Evolutionary conservation across 2,329 filamentous ascomycete species (phyloP), one percentile per base, ranked within the genome.

Genomic region (Neonectria punicea): DNA sequence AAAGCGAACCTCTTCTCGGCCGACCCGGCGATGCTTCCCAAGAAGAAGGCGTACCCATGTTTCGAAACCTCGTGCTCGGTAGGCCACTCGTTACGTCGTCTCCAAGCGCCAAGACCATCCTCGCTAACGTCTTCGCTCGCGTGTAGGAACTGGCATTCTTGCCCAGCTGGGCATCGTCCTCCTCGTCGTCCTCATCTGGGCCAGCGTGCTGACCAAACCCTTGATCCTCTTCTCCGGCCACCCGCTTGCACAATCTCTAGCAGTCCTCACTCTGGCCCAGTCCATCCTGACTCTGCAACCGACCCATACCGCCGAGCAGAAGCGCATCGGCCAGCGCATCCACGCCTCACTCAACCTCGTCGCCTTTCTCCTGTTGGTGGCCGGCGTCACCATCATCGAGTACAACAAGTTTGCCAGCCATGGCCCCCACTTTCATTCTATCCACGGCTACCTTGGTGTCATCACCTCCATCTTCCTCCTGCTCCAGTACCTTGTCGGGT

Each of bases 171-270:
- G 93, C 61, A 87, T 90, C 60, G 82, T 93, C 80, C 87, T 97
- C 68, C 87, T 98, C 67, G 83, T 89, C 53, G 87, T 88, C 39
- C 87, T 95, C 61, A 85, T 97, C 70, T 97, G 93, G 93, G 87
- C 88, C 50, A 87, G 87, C 61, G 87, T 98, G 69, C 88, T 97
- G 76, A 86, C 89, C 46, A 84, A 90, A 60, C 79, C 82, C 32
- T 76, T 97, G 67, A 92, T 93, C 43, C 89, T 97, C 73, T 97
- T 98, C 86, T 94, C 93, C 18, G 89, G 91, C 9, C 95, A 98
- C 79, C 95, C 95, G 8, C 89, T 98, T 76, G 83, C 90, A 63
- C 84, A 87, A 80, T 85, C 83, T 11, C 70, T 91, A 62, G 94
- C 89, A 53, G 79, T 97, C 63, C 84, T 97, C 67, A 84, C 93